phyloP scores from a whole-genome alignment of 2,329 filamentous ascomycete genomes.

The Microascus cirrosus region DNA sequence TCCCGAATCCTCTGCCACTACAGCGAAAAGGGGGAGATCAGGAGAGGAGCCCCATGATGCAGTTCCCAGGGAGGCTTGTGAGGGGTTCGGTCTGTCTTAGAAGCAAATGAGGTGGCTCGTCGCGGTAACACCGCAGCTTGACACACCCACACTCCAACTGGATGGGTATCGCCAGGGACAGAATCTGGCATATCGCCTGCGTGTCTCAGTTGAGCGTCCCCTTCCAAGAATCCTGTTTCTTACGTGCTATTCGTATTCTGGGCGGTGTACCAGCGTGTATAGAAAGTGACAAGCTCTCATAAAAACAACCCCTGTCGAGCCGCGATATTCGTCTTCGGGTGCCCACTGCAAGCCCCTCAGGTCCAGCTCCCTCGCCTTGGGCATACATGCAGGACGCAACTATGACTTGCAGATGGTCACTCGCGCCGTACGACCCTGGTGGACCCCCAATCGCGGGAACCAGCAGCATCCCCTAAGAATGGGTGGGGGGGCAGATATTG shows the following conservation, averaged over 20 bases:
- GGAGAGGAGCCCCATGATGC: too few relatives aligned
- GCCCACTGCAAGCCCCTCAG: background rate
- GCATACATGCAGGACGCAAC: background rate
- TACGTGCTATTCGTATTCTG: background rate
- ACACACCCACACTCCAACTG: background rate
- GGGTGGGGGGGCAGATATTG: background rate
- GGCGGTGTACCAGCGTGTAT: background rate
- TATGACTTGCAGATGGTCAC: background rate
- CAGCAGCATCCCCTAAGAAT: background rate
- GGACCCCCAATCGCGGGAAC: background rate
- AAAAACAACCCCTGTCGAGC: background rate
- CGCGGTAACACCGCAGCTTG: background rate
- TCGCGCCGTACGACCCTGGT: background rate
- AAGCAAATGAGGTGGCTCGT: too few relatives aligned
- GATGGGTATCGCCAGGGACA: background rate
- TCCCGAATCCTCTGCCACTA: too few relatives aligned
- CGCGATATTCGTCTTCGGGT: background rate
- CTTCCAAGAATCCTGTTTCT: background rate
- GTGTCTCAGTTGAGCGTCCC: background rate
- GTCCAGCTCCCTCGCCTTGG: background rate
- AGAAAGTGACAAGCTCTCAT: too few relatives aligned
- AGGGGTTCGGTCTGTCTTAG: too few relatives aligned
- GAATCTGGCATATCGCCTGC: background rate
- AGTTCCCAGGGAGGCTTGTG: too few relatives aligned
- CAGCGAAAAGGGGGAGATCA: too few relatives aligned